Percentiles rank a stretch among this genome's conserved stretches.
Evolutionary conservation across 805 yeast species (phyloP).

Genomic region (Candida awuae): DNA sequence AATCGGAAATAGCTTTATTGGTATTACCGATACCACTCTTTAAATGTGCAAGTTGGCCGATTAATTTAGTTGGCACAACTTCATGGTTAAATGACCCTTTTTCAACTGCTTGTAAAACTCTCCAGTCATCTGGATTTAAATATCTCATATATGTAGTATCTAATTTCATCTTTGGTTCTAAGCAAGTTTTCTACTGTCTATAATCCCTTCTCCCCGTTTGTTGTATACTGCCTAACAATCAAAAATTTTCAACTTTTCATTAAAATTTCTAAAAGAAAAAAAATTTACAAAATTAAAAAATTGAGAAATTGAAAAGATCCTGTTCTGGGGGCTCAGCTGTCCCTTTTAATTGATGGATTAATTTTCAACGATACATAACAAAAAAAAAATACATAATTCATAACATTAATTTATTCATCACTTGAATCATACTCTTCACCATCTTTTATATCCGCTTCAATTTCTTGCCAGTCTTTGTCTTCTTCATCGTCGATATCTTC

Average conservation of each 20-base stretch:
- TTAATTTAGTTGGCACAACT: slow-evolving; percentile 82
- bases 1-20: slow-evolving; percentile 67
- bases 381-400: no score
- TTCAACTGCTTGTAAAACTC: slow-evolving; percentile 83
- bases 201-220: no score
- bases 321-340: no score
- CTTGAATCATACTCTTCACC: slow-evolving; percentile 4
- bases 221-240: no score
- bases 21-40: slow-evolving; percentile 64
- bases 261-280: no score
- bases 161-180: slow-evolving; percentile 67
- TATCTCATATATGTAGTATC: slow-evolving; percentile 93
- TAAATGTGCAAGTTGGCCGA: slow-evolving; percentile 71
- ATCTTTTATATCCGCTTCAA: slow-evolving; percentile 1
- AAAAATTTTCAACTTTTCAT: no score
- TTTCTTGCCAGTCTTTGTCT: slow-evolving; percentile 17
- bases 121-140: slow-evolving; percentile 82
- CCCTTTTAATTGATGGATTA: no score
- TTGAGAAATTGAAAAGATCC: no score
- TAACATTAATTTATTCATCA: no score
- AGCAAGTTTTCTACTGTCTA: no score
- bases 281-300: no score
- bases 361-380: no score
- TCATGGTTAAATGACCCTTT: slow-evolving; percentile 90
- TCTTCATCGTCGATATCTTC: slow-evolving; percentile 22